These are phyloP conservation scores for Dendrobium huoshanense DNA, from an alignment of 106 monocot genomes.

Conservation along the genomic window DNA sequence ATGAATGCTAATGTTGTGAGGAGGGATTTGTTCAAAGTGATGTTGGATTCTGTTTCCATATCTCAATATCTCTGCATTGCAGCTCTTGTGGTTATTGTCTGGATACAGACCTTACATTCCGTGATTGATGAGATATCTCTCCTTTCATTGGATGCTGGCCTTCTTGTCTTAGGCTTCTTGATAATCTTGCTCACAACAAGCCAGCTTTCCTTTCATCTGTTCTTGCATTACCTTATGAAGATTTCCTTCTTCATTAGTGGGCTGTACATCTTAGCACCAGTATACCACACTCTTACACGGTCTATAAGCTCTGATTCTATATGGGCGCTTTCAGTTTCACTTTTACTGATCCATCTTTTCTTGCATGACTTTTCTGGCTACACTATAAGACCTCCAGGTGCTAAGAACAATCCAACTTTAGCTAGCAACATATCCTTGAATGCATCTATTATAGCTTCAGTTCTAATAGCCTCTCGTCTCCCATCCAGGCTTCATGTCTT, in stretches of 20 bases:
- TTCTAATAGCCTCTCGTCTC: slow-evolving; percentile 84
- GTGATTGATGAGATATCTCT: slow-evolving; percentile 60
- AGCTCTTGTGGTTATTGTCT: slow-evolving; percentile 65
- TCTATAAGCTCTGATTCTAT: slow-evolving; percentile 95
- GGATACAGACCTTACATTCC: slow-evolving; percentile 69
- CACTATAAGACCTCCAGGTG: slow-evolving; percentile 62
- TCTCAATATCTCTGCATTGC: slow-evolving; percentile 80
- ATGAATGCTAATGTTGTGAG: slow-evolving; percentile 98
- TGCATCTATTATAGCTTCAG: slow-evolving; percentile 87
- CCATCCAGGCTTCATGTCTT: slow-evolving; percentile 90
- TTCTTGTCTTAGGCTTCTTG: slow-evolving; percentile 61
- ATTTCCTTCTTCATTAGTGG: slow-evolving; percentile 77
- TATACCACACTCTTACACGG: slow-evolving; percentile 81
- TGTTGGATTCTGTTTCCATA: slow-evolving; percentile 83
- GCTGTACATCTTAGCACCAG: slow-evolving; percentile 68
- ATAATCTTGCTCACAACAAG: slow-evolving; percentile 47
- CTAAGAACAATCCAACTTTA: slow-evolving; percentile 54
- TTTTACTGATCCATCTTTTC: slow-evolving; percentile 81
- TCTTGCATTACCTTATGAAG: slow-evolving; percentile 57
- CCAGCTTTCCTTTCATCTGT: slow-evolving; percentile 33
- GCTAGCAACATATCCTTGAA: slow-evolving; percentile 81
- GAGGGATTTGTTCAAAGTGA: slow-evolving; percentile 64
- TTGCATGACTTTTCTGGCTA: slow-evolving; percentile 79
- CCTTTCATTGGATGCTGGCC: slow-evolving; percentile 49
- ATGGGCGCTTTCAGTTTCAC: slow-evolving; percentile 63